These are phyloP conservation scores for Diaporthe citriasiana DNA, from an alignment of 2,329 filamentous ascomycete species.

Conservation along the genomic window DNA sequence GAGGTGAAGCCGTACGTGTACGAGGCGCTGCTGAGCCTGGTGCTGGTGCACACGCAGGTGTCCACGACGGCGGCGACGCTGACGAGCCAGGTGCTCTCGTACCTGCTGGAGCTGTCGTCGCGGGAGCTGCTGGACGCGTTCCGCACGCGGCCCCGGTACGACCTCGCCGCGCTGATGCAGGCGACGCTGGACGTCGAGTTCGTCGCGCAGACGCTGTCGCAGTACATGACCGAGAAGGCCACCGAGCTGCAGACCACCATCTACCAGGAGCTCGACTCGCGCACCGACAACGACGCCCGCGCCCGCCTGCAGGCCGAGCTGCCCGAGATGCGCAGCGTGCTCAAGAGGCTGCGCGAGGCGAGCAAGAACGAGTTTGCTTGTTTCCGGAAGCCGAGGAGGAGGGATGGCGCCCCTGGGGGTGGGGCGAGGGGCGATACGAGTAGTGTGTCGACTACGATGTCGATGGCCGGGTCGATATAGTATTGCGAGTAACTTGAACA, in stretches of 20 bases:
- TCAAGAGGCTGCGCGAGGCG: constrained; percentile 86
- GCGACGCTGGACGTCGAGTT: constrained; percentile 98
- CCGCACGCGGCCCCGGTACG: constrained; percentile 75
- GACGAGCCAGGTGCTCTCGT: constrained; percentile 84
- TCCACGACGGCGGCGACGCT: constrained; percentile 83
- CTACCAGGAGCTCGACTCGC: constrained; percentile 89
- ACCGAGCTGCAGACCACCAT: constrained; percentile 88
- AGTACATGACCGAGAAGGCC: constrained; percentile 89
- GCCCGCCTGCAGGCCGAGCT: constrained; percentile 86
- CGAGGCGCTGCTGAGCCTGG: constrained; percentile 84
- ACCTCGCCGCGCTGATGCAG: constrained; percentile 89
- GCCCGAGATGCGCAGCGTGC: constrained; percentile 86
- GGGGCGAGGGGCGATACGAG: constrained; percentile 32
- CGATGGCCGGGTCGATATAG: constrained; percentile 35
- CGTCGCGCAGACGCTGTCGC: constrained; percentile 90
- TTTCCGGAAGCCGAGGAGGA: constrained; percentile 74
- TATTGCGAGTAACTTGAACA: not conserved
- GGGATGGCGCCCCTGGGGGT: constrained; percentile 25
- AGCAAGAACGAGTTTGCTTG: constrained; percentile 91
- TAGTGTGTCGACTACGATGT: constrained; percentile 38
- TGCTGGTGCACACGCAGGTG: constrained; percentile 92
- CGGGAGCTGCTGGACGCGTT: constrained; percentile 87
- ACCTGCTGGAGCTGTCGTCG: constrained; percentile 87
- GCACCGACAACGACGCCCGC: constrained; percentile 90
- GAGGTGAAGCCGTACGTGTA: constrained; percentile 92